A percentile compares a stretch with the other conserved stretches of the same genome.
These are phyloP conservation scores for Macroventuria anomochaeta DNA, from an alignment of 2,329 filamentous ascomycete species.

Conservation along the genomic window DNA sequence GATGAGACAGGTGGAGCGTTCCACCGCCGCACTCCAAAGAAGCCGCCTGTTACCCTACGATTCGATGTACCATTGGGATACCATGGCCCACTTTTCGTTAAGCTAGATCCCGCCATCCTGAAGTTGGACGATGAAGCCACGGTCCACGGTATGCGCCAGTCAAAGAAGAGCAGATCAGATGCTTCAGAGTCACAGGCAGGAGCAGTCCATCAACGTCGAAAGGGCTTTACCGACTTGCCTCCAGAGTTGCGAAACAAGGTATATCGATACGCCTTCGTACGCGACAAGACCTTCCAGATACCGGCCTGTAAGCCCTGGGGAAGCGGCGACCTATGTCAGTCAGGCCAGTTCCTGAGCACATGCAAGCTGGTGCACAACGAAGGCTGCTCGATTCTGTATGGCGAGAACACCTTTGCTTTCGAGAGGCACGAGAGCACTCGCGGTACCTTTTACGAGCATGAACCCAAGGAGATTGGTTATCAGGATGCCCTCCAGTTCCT, in stretches of 20 bases:
- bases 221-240: slow-evolving; percentile 40
- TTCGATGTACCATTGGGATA: slow-evolving; percentile 56
- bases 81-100: slow-evolving; percentile 54
- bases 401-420: slow-evolving; percentile 58
- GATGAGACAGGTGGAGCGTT: slow-evolving; percentile 29
- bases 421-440: slow-evolving; percentile 47
- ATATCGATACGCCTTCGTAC: slow-evolving; percentile 54
- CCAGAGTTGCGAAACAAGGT: slow-evolving; percentile 57
- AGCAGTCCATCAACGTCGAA: not conserved
- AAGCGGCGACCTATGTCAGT: slow-evolving; percentile 47
- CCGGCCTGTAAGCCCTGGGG: slow-evolving; percentile 27
- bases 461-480: slow-evolving; percentile 57
- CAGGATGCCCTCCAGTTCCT: slow-evolving; percentile 54
- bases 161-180: slow-evolving; percentile 8
- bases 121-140: slow-evolving; percentile 17
- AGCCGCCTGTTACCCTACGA: slow-evolving; percentile 49
- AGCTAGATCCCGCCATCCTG: slow-evolving; percentile 45
- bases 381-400: slow-evolving; percentile 57
- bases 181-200: not conserved
- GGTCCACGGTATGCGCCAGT: slow-evolving; percentile 26
- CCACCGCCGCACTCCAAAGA: slow-evolving; percentile 24
- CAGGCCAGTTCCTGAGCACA: slow-evolving; percentile 55
- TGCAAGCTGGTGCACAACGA: slow-evolving; percentile 55
- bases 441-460: slow-evolving; percentile 50
- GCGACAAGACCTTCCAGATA: slow-evolving; percentile 47